These are phyloP conservation scores for Tausonia pullulans DNA, from an alignment of 1,284 basidiomycete species.

Conservation along the genomic window DNA sequence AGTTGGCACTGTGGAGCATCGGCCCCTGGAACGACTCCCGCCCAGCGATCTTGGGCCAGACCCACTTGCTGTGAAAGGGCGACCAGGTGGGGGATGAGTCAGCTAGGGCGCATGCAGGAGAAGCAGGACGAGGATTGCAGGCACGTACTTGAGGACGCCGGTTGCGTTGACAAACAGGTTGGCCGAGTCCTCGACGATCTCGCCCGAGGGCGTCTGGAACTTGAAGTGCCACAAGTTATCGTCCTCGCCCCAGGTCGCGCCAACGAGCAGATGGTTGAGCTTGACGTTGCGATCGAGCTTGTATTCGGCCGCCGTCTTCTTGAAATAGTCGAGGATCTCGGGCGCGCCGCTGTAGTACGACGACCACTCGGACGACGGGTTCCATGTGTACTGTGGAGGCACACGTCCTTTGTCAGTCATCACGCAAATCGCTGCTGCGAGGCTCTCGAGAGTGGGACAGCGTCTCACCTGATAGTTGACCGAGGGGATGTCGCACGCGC, in stretches of 20 bases:
- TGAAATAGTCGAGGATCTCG: slow-evolving; percentile 1
- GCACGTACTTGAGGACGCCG: background rate
- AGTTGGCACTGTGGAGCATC: slow-evolving; percentile 27
- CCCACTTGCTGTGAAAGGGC: background rate
- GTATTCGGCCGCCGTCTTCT: background rate
- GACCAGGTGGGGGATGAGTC: background rate
- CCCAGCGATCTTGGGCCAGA: slow-evolving; percentile 24
- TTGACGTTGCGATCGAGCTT: slow-evolving; percentile 1
- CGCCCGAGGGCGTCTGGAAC: background rate
- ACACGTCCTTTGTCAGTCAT: background rate
- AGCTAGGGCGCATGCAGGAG: background rate
- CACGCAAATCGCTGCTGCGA: background rate
- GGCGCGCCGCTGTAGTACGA: background rate
- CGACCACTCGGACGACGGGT: background rate
- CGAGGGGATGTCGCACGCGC: slow-evolving; percentile 2
- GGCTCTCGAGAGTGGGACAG: background rate
- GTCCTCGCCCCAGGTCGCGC: background rate
- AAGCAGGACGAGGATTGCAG: too few relatives aligned
- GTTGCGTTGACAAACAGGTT: background rate
- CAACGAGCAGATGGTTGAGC: background rate
- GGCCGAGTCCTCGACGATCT: slow-evolving; percentile 1
- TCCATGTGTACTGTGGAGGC: background rate
- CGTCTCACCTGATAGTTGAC: background rate
- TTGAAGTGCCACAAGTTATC: background rate
- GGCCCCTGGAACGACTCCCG: slow-evolving; percentile 27